phyloP scores from a whole-genome alignment of 2,329 filamentous ascomycete genomes.

The Cordyceps sp. region DNA sequence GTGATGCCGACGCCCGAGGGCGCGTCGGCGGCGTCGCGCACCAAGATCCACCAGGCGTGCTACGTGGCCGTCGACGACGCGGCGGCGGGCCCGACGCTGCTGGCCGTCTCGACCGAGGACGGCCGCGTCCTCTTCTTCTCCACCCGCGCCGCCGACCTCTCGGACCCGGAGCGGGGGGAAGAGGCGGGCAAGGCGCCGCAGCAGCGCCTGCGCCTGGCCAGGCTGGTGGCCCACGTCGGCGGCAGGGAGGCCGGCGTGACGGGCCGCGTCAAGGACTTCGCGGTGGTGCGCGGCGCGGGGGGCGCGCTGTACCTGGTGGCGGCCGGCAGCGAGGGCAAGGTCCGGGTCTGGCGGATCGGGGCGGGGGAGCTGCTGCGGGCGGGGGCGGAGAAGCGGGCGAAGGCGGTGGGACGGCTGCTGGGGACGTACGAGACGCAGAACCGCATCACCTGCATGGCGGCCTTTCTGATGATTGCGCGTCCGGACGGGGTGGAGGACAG shows the following conservation, averaged over 20 bases:
- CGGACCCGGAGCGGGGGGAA: conserved; percentile 5
- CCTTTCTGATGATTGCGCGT: conserved; percentile 67
- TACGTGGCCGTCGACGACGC: conserved; percentile 44
- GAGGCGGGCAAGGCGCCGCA: conserved; percentile 18
- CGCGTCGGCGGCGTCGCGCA: conserved; percentile 29
- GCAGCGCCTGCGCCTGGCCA: conserved; percentile 35
- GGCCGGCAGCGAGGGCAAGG: conserved; percentile 68
- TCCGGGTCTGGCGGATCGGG: conserved; percentile 59
- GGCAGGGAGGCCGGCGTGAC: conserved; percentile 51
- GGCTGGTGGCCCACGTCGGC: conserved; percentile 60
- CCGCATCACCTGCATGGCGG: conserved; percentile 74
- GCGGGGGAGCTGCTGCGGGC: conserved; percentile 20
- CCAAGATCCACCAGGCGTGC: conserved; percentile 69
- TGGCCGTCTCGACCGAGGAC: conserved; percentile 79
- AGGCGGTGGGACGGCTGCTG: conserved; percentile 45
- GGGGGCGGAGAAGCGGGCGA: conserved; percentile 8
- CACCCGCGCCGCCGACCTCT: conserved; percentile 36
- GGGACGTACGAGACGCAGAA: conserved; percentile 74
- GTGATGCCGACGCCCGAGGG: conserved; percentile 34
- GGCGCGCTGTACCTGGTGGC: conserved; percentile 43
- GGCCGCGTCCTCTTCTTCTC: conserved; percentile 74
- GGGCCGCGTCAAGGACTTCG: conserved; percentile 79
- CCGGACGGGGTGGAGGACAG: conserved; percentile 44
- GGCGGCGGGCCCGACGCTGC: conserved; percentile 22
- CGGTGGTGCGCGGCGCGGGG: conserved; percentile 33